phyloP scores from a whole-genome alignment of 1,284 basidiomycete species.

The Porodaedalea pini region DNA sequence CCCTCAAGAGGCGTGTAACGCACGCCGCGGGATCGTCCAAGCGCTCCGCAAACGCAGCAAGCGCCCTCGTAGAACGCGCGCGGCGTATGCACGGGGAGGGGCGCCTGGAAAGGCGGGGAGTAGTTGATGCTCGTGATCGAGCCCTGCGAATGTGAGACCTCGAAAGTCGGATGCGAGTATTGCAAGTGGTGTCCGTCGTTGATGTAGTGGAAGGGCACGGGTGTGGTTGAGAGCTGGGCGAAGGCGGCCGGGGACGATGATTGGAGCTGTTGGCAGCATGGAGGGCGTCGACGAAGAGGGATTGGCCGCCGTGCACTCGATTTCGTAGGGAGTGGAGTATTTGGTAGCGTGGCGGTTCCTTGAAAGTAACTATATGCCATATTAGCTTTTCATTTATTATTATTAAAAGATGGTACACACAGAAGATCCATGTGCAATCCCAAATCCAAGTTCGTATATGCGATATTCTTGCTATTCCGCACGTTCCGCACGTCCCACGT shows the following conservation, averaged over 20 bases:
- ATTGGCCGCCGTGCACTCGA: slow-evolving; percentile 79
- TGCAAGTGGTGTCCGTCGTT: slow-evolving; percentile 89
- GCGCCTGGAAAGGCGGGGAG: slow-evolving; percentile 94
- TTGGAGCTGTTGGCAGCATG: slow-evolving; percentile 64
- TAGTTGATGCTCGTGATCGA: slow-evolving; percentile 77
- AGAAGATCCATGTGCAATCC: slow-evolving; percentile 91
- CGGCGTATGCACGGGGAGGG: slow-evolving; percentile 53
- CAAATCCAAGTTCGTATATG: slow-evolving; percentile 89
- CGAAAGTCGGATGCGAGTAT: slow-evolving; percentile 76
- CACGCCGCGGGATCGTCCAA: slow-evolving; percentile 55
- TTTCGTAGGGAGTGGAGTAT: slow-evolving; percentile 88
- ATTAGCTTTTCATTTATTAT: background rate
- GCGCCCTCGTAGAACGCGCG: slow-evolving; percentile 61
- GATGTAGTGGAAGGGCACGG: slow-evolving; percentile 86
- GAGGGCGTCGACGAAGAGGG: slow-evolving; percentile 86
- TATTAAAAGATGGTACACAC: slow-evolving; percentile 44
- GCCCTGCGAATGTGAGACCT: slow-evolving; percentile 39
- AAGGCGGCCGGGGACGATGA: slow-evolving; percentile 51
- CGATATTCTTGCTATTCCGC: slow-evolving; percentile 81
- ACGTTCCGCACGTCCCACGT: slow-evolving; percentile 89
- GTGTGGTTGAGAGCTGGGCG: slow-evolving; percentile 54
- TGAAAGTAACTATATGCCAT: slow-evolving; percentile 68
- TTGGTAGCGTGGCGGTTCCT: slow-evolving; percentile 88
- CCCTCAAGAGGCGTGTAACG: slow-evolving; percentile 68
- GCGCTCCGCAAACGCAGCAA: slow-evolving; percentile 59